Evolutionary conservation across 83 land plant genomes (phyloP).

Genomic region (Picea engelmannii): DNA sequence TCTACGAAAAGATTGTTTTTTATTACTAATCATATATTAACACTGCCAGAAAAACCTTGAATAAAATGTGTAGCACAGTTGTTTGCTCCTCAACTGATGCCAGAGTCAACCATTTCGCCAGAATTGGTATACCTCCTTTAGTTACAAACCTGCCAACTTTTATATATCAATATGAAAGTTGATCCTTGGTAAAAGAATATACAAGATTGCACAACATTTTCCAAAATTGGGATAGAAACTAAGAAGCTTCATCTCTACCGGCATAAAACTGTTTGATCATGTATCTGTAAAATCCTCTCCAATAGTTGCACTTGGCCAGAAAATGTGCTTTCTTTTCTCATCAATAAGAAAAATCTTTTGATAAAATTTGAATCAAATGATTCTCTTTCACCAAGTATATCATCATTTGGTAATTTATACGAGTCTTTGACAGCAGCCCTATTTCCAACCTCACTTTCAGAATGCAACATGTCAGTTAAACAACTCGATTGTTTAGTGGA

Average conservation of each 20-base stretch:
- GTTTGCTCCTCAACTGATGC: conserved; percentile 90
- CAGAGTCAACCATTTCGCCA: conserved; percentile 74
- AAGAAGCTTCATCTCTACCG: conserved; percentile 46
- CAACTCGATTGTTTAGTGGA: not conserved
- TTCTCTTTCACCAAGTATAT: conserved; percentile 35
- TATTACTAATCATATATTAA: not conserved
- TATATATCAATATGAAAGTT: not conserved
- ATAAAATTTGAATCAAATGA: conserved; percentile 46
- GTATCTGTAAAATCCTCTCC: conserved; percentile 71
- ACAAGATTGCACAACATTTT: not conserved
- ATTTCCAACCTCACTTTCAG: conserved; percentile 8
- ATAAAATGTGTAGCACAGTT: conserved; percentile 56
- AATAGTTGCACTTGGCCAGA: conserved; percentile 80
- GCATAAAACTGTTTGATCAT: conserved; percentile 57
- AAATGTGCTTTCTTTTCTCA: conserved; percentile 78
- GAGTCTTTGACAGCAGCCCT: conserved; percentile 22
- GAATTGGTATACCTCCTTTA: conserved; percentile 77
- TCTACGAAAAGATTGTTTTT: not conserved
- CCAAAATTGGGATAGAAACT: not conserved
- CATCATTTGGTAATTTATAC: conserved; percentile 34
- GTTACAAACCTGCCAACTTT: conserved; percentile 61
- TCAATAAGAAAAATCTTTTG: conserved; percentile 56
- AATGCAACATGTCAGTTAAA: not conserved
- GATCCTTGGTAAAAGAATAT: not conserved
- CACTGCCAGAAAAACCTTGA: conserved; percentile 52